A percentile compares a stretch with the other conserved stretches of the same genome.
These are phyloP conservation scores for Arachis monticola DNA, from an alignment of 331 rosid species.

Conservation along the genomic window DNA sequence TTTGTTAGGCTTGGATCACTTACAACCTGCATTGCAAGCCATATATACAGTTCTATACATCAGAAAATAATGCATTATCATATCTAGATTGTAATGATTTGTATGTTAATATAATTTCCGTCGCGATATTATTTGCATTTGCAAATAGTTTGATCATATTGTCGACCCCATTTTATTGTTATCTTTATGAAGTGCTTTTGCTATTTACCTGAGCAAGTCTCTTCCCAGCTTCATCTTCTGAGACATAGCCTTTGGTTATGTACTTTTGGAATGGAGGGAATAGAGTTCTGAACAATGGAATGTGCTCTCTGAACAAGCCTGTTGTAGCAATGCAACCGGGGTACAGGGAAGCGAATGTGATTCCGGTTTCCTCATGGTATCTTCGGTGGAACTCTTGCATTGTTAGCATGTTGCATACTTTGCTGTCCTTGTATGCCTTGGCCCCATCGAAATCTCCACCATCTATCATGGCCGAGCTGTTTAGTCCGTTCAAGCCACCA, in stretches of 20 bases:
- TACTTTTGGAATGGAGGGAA: slow-evolving; percentile 98
- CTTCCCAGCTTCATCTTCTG: slow-evolving; percentile 94
- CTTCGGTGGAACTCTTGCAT: slow-evolving; percentile 95
- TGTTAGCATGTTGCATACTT: slow-evolving; percentile 95
- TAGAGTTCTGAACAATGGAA: slow-evolving; percentile 85
- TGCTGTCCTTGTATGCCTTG: slow-evolving; percentile 99
- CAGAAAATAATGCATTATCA: slow-evolving; percentile 3
- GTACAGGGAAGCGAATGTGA: slow-evolving; percentile 91
- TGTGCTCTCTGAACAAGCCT: slow-evolving; percentile 95
- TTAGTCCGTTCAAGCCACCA: slow-evolving; percentile 82
- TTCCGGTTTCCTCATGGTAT: slow-evolving; percentile 88
- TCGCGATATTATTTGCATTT: too few species aligned
- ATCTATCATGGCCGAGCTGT: slow-evolving; percentile 90
- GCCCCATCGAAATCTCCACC: slow-evolving; percentile 97
- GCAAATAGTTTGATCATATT: too few species aligned
- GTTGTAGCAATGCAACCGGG: slow-evolving; percentile 99
- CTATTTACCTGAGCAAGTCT: slow-evolving; percentile 96
- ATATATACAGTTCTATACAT: slow-evolving; percentile 25
- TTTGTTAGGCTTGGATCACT: slow-evolving; percentile 94
- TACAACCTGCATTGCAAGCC: slow-evolving; percentile 70
- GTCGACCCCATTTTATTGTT: not conserved
- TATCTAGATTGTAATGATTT: too few species aligned
- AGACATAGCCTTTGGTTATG: slow-evolving; percentile 95
- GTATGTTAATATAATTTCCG: too few species aligned
- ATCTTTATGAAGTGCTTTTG: not conserved